phyloP scores from a whole-genome alignment of 352 stramenopile genomes.

The Globisporangium paddicum region DNA sequence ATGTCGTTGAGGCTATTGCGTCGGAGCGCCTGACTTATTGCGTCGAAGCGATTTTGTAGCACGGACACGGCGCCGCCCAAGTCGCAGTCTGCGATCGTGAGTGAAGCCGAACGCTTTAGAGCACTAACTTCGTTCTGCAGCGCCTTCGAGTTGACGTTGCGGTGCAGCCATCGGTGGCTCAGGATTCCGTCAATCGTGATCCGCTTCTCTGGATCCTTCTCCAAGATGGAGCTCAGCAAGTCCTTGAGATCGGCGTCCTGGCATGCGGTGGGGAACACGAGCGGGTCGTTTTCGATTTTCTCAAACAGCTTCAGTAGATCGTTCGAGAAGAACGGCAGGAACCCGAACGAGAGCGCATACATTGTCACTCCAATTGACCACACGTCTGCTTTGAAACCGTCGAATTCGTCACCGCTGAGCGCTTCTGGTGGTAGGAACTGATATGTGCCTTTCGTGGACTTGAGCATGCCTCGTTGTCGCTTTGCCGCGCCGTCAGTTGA shows the following conservation, averaged over 20 bases:
- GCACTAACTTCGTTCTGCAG: slow-evolving; percentile 36
- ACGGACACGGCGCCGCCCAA: slow-evolving; percentile 49
- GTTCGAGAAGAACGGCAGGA: slow-evolving; percentile 84
- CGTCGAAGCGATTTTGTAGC: slow-evolving; percentile 42
- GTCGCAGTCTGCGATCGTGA: slow-evolving; percentile 43
- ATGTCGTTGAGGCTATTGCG: background rate
- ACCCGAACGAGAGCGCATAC: slow-evolving; percentile 86
- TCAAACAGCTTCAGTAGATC: slow-evolving; percentile 88
- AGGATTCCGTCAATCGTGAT: slow-evolving; percentile 64
- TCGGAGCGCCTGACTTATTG: slow-evolving; percentile 21
- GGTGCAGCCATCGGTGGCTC: slow-evolving; percentile 67
- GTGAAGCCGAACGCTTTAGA: slow-evolving; percentile 27
- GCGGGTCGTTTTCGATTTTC: slow-evolving; percentile 71
- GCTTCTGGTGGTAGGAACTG: slow-evolving; percentile 71
- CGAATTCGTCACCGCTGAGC: slow-evolving; percentile 59
- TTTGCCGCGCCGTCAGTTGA: background rate
- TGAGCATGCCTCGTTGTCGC: slow-evolving; percentile 34
- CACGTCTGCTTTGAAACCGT: slow-evolving; percentile 85
- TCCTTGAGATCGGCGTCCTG: slow-evolving; percentile 57
- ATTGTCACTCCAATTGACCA: slow-evolving; percentile 91
- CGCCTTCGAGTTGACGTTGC: slow-evolving; percentile 47
- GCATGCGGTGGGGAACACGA: slow-evolving; percentile 43
- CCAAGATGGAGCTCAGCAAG: slow-evolving; percentile 62
- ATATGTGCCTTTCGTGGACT: slow-evolving; percentile 73
- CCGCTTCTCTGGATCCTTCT: slow-evolving; percentile 71